Evolutionary conservation across 192 early-diverging fungal genomes (phyloP).

Genomic region (Podila verticillata): DNA sequence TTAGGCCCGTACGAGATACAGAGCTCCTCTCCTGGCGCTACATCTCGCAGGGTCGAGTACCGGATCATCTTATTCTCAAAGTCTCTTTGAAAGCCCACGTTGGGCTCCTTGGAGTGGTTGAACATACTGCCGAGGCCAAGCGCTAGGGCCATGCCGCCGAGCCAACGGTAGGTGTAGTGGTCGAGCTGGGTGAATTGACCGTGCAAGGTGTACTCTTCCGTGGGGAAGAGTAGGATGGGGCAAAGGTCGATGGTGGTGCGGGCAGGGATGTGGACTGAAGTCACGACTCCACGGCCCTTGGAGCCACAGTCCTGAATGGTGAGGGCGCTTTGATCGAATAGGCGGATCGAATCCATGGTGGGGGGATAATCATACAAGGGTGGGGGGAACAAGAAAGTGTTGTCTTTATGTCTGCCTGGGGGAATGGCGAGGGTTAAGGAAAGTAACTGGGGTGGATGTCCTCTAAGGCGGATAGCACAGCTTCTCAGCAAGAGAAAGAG

Average conservation of each 20-base stretch:
- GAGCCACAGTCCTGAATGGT: conserved; percentile 59
- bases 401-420: not conserved
- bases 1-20: conserved; percentile 74
- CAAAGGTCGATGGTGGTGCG: conserved; percentile 67
- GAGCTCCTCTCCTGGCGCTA: conserved; percentile 65
- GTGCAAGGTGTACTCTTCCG: conserved; percentile 62
- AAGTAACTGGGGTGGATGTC: too few species aligned
- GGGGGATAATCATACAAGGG: not conserved
- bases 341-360: conserved; percentile 30
- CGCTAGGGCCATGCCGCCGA: conserved; percentile 65
- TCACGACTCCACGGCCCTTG: conserved; percentile 70
- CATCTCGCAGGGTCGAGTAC: conserved; percentile 63
- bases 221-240: conserved; percentile 63
- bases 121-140: conserved; percentile 76
- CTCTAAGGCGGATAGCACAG: too few species aligned
- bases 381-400: not conserved
- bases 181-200: conserved; percentile 68
- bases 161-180: conserved; percentile 75
- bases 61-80: conserved; percentile 61
- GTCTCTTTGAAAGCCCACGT: conserved; percentile 71
- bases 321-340: conserved; percentile 46
- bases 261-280: conserved; percentile 39
- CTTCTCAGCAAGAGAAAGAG: too few species aligned
- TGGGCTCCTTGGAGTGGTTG: conserved; percentile 66
- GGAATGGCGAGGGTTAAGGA: not conserved